Percentiles rank a stretch among this genome's conserved stretches.
Conservation (phyloP, 345 rosid genomes). For the Pugionium dolabratum region DNA sequence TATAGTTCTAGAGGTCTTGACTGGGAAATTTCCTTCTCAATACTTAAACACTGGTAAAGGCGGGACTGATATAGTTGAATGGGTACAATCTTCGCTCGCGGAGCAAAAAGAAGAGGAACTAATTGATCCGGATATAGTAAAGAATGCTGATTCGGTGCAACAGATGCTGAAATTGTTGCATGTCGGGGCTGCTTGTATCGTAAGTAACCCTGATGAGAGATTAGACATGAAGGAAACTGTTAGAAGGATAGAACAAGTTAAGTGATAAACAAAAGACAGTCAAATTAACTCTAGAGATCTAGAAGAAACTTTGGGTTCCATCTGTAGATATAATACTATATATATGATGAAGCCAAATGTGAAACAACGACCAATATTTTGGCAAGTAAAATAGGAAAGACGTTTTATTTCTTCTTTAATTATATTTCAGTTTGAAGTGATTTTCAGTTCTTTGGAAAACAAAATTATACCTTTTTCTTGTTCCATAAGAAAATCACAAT, state of each 20-base stretch:
- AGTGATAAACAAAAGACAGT: conserved; percentile 28
- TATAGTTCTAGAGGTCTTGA: conserved; percentile 68
- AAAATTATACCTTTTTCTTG: conserved; percentile 20
- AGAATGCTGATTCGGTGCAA: conserved; percentile 32
- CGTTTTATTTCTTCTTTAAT: conserved; percentile 2
- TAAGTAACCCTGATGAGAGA: conserved; percentile 53
- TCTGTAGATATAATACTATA: conserved; percentile 30
- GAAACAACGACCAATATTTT: neutral
- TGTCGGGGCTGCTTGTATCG: conserved; percentile 62
- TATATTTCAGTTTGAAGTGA: conserved; percentile 1
- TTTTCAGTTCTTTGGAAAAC: conserved; percentile 1
- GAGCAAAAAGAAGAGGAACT: conserved; percentile 51
- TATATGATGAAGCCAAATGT: neutral
- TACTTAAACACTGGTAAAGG: conserved; percentile 58
- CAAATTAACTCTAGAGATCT: neutral
- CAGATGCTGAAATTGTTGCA: conserved; percentile 54
- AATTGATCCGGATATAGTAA: conserved; percentile 68
- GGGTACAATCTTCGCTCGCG: conserved; percentile 51
- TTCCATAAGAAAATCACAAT: conserved; percentile 9
- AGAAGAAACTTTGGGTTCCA: conserved; percentile 7
- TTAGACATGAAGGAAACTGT: conserved; percentile 56
- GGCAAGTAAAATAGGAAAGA: conserved; percentile 8
- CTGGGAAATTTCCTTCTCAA: conserved; percentile 79
- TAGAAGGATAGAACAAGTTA: conserved; percentile 55
- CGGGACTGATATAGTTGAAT: conserved; percentile 60